These are phyloP conservation scores for Wakefieldia striispora DNA, from an alignment of 768 basidiomycete genomes.

Conservation along the genomic window DNA sequence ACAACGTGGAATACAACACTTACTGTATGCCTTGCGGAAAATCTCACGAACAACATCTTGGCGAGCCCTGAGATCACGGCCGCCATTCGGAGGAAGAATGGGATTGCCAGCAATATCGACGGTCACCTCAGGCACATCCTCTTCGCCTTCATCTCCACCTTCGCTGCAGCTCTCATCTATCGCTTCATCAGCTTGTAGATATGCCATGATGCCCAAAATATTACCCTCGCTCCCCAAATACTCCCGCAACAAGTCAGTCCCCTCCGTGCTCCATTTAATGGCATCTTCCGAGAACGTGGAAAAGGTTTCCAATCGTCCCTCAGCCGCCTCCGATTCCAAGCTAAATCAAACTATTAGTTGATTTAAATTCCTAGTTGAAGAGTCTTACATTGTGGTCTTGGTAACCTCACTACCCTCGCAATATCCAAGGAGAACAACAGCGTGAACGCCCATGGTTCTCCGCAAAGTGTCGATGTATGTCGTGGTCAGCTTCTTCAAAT, in stretches of 20 bases:
- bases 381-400: neutral
- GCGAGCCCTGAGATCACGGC: neutral
- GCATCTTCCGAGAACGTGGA: neutral
- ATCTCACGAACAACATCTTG: neutral
- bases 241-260: neutral
- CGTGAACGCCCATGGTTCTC: neutral
- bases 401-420: neutral
- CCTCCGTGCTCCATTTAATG: neutral
- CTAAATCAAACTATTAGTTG: neutral
- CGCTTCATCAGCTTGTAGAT: too few relatives aligned
- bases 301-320: neutral
- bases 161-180: too few relatives aligned
- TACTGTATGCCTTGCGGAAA: neutral
- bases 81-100: neutral
- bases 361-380: too few relatives aligned
- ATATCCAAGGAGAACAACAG: neutral
- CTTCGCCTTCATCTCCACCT: neutral
- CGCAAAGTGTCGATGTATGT: neutral
- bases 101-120: neutral
- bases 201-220: too few relatives aligned
- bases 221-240: neutral
- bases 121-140: neutral
- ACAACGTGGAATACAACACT: too few relatives aligned
- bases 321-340: neutral
- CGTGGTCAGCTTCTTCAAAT: neutral